Base-by-base conservation (phyloP, 352 stramenopile genomes). In the Phytophthora pluvialis region DNA sequence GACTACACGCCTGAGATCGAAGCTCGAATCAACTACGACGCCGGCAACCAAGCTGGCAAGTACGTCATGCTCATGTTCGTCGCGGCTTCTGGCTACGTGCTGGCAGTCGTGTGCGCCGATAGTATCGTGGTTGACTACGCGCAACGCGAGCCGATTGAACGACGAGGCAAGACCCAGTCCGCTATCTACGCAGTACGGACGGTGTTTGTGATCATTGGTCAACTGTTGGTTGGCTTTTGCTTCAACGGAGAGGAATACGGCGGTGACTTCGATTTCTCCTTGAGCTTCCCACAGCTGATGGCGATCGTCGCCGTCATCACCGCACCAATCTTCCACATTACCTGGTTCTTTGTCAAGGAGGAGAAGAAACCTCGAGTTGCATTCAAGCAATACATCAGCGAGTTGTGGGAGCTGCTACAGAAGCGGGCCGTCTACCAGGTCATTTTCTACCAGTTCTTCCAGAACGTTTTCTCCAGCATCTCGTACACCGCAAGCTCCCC, bases 41-140 rank as follows among this genome's bases (percentile, higher is more conserved):
- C 70, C 0, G 29, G 43, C 21, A 53, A 60, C 32, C 39, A 57
- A 18, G 72, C 55, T 5, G 64, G 44, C 42, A 74, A 73, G 36
- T 83, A 72, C 54, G 54, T 81, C 38, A 60, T 82, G 47, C 61
- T 81, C 26, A 80, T 88, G 60, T 72, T 80, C 55, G 68, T 85
- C 7, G 51, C 86, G 5, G 76, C 79, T 12, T 42, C 86, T 29
- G 81, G 81, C 13, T 89, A 89, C 60, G 72, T 90, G 4, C 64
- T 79, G 32, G 73, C 81, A 4, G 76, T 82, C 33, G 76, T 87
- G 1, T 79, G 77, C 21, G 60, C 75, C 40, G 78, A 91, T 62
- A 75, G 72, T 58, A 72, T 83, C 39, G 56, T 76, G 3, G 68
- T 80, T 3, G 64, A 79, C 16, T 62, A 72, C 11, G 67, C 73